Base-by-base conservation (phyloP, 2,329 filamentous ascomycete genomes). In the Cordyceps javanica region DNA sequence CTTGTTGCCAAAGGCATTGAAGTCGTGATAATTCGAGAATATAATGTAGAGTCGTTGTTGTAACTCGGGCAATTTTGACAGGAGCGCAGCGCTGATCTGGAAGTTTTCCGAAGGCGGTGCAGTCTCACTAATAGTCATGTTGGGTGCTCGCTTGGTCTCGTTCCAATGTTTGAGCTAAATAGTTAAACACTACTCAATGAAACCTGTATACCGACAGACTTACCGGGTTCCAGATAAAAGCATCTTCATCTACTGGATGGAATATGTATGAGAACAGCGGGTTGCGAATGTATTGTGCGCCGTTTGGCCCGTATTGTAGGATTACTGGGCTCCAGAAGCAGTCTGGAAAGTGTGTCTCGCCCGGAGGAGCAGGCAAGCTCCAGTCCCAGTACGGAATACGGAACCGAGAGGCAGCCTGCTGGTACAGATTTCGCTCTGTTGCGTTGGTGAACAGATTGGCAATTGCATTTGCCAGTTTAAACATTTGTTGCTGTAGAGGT, bases 1-100 rank as follows among this genome's bases (percentile, higher is more conserved):
- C 66, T 89, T 85, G 65, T 86, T 91, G 64, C 86, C 85, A 66
- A 91, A 89, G 16, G 80, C 75, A 16, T 82, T 82, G 66, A 86
- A 90, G 62, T 89, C 81, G 46, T 80, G 75, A 67, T 89, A 90
- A 59, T 81, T 83, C 9, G 85, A 83, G 61, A 89, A 82, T 1
- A 91, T 75, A 53, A 83, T 85, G 64, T 85, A 87, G 2, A 91
- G 75, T 13, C 89, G 79, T 61, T 83, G 77, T 65, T 85, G 81
- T 38, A 86, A 77, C 14, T 78, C 78, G 2, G 74, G 69, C 5
- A 82, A 75, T 60, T 79, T 81, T 26, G 74, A 61, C 5, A 72
- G 60, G 23, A 74, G 63, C 0, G 78, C 75, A 13, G 73, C 65
- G 13, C 77, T 80, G 30, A 87, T 78, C 21, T 77, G 70, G 4